Base-by-base conservation (phyloP, 352 stramenopile species). In the Saprolegnia diclina region DNA sequence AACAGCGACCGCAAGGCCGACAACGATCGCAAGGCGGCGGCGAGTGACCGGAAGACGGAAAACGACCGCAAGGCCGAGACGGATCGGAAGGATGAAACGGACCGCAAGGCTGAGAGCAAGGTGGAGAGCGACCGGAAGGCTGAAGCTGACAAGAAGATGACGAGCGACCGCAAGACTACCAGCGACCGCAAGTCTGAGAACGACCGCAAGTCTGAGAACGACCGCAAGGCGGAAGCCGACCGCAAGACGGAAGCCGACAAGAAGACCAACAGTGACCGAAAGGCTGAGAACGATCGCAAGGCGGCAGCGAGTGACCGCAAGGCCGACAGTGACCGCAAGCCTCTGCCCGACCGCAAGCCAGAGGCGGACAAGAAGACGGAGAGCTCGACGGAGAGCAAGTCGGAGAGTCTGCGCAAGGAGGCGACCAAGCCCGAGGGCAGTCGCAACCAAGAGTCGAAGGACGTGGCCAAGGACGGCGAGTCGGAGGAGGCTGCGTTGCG, bases 401-500 rank as follows among this genome's bases (percentile, higher is more conserved):
- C 72, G 29, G 92, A 91, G 71, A 72, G 80, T 46, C 80, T 77
- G 46, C 80, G 85, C 24, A 59, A 78, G 35, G 86, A 94, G 54
- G 7, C 11, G 18, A 24, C 13, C n/a, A 26, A 57, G 40, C 14
- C 11, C 54, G 24, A 59, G 52, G 29, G 29, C 29, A 35, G 29
- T 35, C 29, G 29, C 29, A 35, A 35, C 5, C 29, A 35, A 35
- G 29, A 35, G 5, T 35, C 29, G 29, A 35, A 35, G 29, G 29
- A 35, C 5, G 29, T 35, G 29, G 29, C 29, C 29, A 35, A 35
- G 29, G 29, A 48, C 13, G 42, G 13, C 42, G 42, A 48, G 26
- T 59, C 71, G n/a, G 81, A 79, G 1, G 85, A 94, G 64, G 82
- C 83, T 38, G 76, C 77, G 35, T 67, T 91, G 52, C 83, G 83